These are phyloP conservation scores for Camellia lanceoleosa DNA, from an alignment of 148 eudicot genomes.

Conservation along the genomic window DNA sequence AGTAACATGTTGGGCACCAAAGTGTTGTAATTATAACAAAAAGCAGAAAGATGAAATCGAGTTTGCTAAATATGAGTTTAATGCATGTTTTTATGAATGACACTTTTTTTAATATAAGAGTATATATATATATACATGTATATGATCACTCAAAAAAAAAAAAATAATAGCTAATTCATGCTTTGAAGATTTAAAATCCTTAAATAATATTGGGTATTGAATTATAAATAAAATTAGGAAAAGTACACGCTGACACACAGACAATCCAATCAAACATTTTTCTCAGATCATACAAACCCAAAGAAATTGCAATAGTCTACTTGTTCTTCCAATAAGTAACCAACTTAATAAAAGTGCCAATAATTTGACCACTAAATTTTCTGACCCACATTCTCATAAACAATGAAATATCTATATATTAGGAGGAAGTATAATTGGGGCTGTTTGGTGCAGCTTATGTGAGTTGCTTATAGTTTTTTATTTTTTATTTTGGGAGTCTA, in stretches of 20 bases:
- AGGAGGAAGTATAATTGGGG: too few species aligned
- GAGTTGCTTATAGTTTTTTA: too few species aligned
- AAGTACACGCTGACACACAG: neutral
- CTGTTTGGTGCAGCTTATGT: too few species aligned
- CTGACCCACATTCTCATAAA: neutral
- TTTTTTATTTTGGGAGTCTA: neutral
- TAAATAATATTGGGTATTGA: neutral
- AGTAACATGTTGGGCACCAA: neutral
- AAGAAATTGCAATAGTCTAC: neutral
- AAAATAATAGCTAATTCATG: neutral
- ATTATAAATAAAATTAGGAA: neutral
- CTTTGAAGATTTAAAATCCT: neutral
- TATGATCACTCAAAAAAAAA: neutral
- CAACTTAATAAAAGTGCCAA: neutral
- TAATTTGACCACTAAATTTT: neutral
- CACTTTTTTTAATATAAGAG: neutral
- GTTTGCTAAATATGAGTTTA: too few species aligned
- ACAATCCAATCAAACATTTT: too few species aligned
- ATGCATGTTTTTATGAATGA: too few species aligned
- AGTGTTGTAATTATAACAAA: neutral
- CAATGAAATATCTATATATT: too few species aligned
- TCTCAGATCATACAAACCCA: neutral
- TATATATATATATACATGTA: neutral
- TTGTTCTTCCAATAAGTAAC: neutral
- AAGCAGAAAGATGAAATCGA: too few species aligned